Percentiles rank a stretch among this genome's conserved stretches.
Evolutionary conservation across 192 early-diverging fungal genomes (phyloP).

Genomic region (Diversispora epigaea): DNA sequence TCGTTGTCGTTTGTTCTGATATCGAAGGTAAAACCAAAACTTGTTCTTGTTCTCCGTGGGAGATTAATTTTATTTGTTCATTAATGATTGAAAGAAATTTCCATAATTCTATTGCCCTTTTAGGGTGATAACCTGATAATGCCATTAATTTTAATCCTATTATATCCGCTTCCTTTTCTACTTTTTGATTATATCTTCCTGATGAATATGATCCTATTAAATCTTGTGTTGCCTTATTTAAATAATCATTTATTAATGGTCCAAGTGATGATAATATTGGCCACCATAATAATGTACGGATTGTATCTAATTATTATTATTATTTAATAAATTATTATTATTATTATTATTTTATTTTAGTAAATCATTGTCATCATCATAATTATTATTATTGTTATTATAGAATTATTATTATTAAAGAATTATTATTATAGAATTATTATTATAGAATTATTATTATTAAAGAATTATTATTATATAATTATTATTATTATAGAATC

Average conservation of each 20-base stretch:
- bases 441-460: too few relatives aligned
- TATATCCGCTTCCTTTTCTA: slow-evolving; percentile 51
- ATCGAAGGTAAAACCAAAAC: too few relatives aligned
- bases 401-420: too few relatives aligned
- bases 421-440: too few relatives aligned
- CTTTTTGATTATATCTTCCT: slow-evolving; percentile 39
- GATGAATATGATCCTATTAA: slow-evolving; percentile 36
- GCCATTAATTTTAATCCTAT: slow-evolving; percentile 54
- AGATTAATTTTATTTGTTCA: not conserved
- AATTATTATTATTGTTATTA: too few relatives aligned
- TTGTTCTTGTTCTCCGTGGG: too few relatives aligned
- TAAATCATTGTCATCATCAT: too few relatives aligned
- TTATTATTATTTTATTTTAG: too few relatives aligned
- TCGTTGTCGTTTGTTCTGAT: too few relatives aligned
- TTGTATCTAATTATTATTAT: slow-evolving; percentile 27
- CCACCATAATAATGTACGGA: slow-evolving; percentile 38
- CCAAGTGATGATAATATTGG: slow-evolving; percentile 36
- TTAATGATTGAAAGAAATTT: not conserved
- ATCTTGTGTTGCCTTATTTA: slow-evolving; percentile 30
- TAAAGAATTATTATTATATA: not conserved
- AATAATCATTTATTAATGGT: slow-evolving; percentile 41
- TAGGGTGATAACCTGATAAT: slow-evolving; percentile 59
- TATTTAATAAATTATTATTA: too few relatives aligned
- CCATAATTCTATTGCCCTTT: slow-evolving; percentile 51
- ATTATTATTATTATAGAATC: not conserved